Base-by-base conservation (phyloP, 1,284 basidiomycete species). In the Pseudozyma sp. region DNA sequence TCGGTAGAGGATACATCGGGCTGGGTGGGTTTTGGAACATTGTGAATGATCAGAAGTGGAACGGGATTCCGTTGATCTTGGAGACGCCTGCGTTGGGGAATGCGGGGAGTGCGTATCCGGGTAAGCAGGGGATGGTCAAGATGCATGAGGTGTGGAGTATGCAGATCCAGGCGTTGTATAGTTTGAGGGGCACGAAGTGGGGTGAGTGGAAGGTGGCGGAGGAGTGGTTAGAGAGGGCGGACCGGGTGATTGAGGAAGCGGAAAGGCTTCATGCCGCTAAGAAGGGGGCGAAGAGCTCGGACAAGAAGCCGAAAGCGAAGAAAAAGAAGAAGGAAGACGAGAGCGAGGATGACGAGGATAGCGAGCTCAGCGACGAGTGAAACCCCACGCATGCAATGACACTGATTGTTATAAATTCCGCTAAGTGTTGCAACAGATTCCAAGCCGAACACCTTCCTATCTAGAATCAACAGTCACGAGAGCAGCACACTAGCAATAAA, bases 1-100 rank as follows among this genome's bases (percentile, higher is more conserved):
- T 94, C 45, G 93, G 92, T 0, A 91, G 91, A 3, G 92, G 93
- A 0, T 85, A 90, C 45, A 87, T 94, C 40, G 89, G 89, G 6
- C 86, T 94, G 1, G 72, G 79, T 1, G 87, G 89, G 0, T 94
- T 94, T 85, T 86, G 87, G 46, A 87, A 89, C 60, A 88, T 94
- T 54, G 86, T 94, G 65, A 88, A 88, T 14, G 92, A 94, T 79
- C 85, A 88, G 5, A 88, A 91, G 19, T 88, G 90, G 54, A 87
- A 89, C 64, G 85, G 88, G 47, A 90, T 94, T 44, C 93, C 93
- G 3, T 87, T 94, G 44, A 89, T 94, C 39, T 88, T 94, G 17
- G 93, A 95, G 84, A 94, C 93, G 0, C 92, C 92, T 3, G 56
- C 67, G 9, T 29, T 69, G 33, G 67, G 67, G 0, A 60, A 59